phyloP scores from a whole-genome alignment of 352 stramenopile species.

The Globisporangium megalacanthum region DNA sequence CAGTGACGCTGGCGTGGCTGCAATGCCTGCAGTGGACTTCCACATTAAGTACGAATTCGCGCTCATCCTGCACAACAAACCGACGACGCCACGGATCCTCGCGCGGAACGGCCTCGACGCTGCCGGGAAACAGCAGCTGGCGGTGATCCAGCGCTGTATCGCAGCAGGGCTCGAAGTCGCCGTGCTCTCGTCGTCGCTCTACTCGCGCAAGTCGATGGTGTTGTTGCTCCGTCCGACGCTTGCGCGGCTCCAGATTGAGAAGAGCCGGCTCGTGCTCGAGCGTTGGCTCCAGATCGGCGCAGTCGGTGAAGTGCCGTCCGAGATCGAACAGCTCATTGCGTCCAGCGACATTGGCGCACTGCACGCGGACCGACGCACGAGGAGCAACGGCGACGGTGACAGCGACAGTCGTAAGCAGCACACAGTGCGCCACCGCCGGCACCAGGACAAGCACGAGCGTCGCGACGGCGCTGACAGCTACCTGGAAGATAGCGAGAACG shows the following conservation, averaged over 20 bases:
- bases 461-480: neutral
- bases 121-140: constrained; percentile 64
- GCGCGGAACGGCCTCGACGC: constrained; percentile 70
- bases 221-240: constrained; percentile 59
- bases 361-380: constrained; percentile 13
- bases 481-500: neutral
- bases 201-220: constrained; percentile 80
- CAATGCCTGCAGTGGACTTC: constrained; percentile 33
- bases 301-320: constrained; percentile 77
- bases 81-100: constrained; percentile 66
- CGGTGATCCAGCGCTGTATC: constrained; percentile 73
- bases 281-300: constrained; percentile 84
- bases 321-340: constrained; percentile 83
- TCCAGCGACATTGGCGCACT: constrained; percentile 59
- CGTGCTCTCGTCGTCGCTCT: constrained; percentile 74
- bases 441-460: neutral
- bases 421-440: neutral
- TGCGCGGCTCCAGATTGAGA: constrained; percentile 67
- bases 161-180: constrained; percentile 68
- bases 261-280: constrained; percentile 72
- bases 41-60: constrained; percentile 84
- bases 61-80: constrained; percentile 79
- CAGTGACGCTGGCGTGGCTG: constrained; percentile 25
- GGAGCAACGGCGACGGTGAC: neutral
- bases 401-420: neutral